Conservation (phyloP, 352 stramenopile species). For the Globisporangium nagaii region DNA sequence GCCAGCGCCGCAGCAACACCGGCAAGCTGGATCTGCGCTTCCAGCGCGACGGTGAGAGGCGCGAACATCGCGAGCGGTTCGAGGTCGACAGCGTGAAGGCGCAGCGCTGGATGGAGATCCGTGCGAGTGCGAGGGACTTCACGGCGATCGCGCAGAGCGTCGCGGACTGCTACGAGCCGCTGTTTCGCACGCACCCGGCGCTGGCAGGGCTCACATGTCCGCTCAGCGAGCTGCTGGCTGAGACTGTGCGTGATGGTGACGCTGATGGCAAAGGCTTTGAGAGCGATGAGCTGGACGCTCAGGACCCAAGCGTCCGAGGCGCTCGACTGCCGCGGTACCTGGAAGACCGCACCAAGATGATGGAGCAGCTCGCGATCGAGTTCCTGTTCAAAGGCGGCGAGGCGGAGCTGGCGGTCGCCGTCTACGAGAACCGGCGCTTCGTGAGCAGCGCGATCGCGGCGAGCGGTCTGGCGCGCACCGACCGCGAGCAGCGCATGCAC, state of each 20-base stretch:
- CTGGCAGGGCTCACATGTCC: neutral
- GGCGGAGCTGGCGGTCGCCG: constrained; percentile 5
- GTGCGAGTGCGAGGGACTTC: constrained; percentile 1
- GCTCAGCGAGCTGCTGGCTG: neutral
- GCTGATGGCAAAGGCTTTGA: neutral
- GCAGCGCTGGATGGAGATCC: constrained; percentile 6
- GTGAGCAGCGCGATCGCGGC: neutral
- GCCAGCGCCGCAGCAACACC: neutral
- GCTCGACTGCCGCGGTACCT: neutral
- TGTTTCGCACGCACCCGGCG: constrained; percentile 8
- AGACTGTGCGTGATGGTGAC: neutral
- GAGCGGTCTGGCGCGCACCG: constrained; percentile 5
- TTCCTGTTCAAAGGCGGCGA: constrained; percentile 2
- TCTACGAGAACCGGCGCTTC: constrained; percentile 10
- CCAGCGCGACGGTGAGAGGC: constrained; percentile 1
- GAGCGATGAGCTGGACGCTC: neutral
- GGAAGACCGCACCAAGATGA: constrained; percentile 9
- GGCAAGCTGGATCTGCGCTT: constrained; percentile 7
- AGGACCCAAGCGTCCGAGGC: neutral
- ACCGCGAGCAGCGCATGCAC: constrained; percentile 6
- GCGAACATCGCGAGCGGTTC: constrained; percentile 1
- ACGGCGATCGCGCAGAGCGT: constrained; percentile 6
- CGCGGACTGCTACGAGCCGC: constrained; percentile 12
- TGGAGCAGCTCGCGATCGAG: constrained; percentile 12
- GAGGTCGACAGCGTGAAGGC: neutral